Evolutionary conservation across 2,329 filamentous ascomycete species (phyloP), one percentile per base, ranked within the genome.

Genomic region (Drechslerella dactyloides): DNA sequence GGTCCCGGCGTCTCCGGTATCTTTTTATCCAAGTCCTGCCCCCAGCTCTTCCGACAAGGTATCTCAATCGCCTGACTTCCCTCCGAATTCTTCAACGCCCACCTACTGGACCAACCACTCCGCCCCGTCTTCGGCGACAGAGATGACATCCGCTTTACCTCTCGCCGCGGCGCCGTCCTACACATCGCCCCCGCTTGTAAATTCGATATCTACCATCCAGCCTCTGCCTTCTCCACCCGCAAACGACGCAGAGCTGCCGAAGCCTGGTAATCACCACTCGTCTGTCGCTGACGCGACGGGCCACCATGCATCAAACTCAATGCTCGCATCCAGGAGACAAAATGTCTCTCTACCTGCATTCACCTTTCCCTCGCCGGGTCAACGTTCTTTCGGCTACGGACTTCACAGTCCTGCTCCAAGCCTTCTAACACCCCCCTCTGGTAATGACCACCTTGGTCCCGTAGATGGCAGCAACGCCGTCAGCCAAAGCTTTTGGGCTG

Each of bases 291-390:
- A 65, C 10, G 2, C 30, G 4, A 19, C 33, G 6, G 35, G n/a
- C 23, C 52, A 65, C 10, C 17, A 52, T 13, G 54, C 54, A 11
- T 40, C 64, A 7, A 48, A 30, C 42, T 72, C 68, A 15, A 61
- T 72, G 10, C 30, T 72, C 15, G 68, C 68, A 23, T 65, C 68
- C 5, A 53, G 68, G 24, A 60, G 68, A 51, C 68, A 72, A 48
- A 72, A 72, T 48, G 68, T 72, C 30, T 72, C 68, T 5, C 42
- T 72, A 11, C 68, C 68, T 5, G 68, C 68, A 7, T 72, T 72
- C 40, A 72, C 68, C 0, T 72, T 72, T 42, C 68, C 68, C 37
- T 72, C 68, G 1, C 60, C 68, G 4, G 62, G 24, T 27, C 68
- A 72, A 46, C 68, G 68, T 17, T 60, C 68, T 6, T 72, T 65